Percentiles rank a stretch among this genome's conserved stretches.
These are phyloP conservation scores for Penicillium turbatum DNA, from an alignment of 495 filamentous ascomycete genomes.

Conservation along the genomic window DNA sequence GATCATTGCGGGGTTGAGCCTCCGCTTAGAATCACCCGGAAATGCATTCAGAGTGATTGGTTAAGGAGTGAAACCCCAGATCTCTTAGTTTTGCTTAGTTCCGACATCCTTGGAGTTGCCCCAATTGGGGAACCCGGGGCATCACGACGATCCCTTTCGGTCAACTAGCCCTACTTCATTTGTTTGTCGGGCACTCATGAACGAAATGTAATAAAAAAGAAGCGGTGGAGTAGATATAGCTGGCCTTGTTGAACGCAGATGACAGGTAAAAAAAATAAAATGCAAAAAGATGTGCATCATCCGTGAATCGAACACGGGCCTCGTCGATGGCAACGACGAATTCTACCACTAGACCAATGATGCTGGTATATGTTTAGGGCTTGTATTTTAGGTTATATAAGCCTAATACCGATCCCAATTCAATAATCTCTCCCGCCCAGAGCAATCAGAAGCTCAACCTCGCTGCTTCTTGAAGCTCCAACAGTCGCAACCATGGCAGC, in stretches of 20 bases:
- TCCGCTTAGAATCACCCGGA: neutral
- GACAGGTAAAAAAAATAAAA: slow-evolving; percentile 14
- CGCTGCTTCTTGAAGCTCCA: slow-evolving; percentile 19
- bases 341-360: slow-evolving; percentile 59
- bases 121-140: neutral
- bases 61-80: neutral
- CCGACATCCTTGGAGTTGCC: neutral
- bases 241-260: too few species aligned
- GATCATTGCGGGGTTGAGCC: too few species aligned
- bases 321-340: slow-evolving; percentile 58
- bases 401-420: neutral
- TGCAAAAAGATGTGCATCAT: slow-evolving; percentile 43
- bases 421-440: slow-evolving; percentile 1
- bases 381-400: neutral
- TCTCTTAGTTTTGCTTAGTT: too few species aligned
- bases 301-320: slow-evolving; percentile 58
- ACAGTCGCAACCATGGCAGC: slow-evolving; percentile 41
- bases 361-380: slow-evolving; percentile 23
- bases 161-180: too few species aligned
- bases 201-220: neutral
- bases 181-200: too few species aligned
- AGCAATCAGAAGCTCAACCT: slow-evolving; percentile 20
- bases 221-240: too few species aligned
- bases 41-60: neutral
- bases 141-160: too few species aligned